Conservation (phyloP, 768 basidiomycete species). For the Tylopilus balloui region DNA sequence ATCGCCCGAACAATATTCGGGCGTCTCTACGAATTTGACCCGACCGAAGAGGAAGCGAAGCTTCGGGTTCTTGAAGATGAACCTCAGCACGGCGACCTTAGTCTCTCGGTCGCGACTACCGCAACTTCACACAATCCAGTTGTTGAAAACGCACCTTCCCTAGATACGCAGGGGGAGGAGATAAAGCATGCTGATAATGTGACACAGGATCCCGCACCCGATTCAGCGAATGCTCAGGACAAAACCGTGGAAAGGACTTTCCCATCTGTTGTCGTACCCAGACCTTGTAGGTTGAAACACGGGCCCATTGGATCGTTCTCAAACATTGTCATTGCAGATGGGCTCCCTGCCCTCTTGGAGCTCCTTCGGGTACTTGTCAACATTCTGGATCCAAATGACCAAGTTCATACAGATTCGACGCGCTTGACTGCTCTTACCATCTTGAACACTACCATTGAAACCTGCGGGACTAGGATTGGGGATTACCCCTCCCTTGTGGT, state of each 20-base stretch:
- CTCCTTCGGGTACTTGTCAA: constrained; percentile 92
- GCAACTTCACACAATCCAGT: constrained; percentile 15
- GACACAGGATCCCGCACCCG: neutral
- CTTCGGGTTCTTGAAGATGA: constrained; percentile 49
- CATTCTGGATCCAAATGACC: constrained; percentile 90
- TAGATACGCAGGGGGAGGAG: constrained; percentile 9
- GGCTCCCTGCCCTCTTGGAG: constrained; percentile 88
- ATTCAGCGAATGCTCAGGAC: neutral
- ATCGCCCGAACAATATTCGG: constrained; percentile 81
- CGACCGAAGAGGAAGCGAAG: constrained; percentile 64
- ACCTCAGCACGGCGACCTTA: constrained; percentile 50
- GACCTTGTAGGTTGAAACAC: constrained; percentile 20
- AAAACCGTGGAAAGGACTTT: constrained; percentile 34
- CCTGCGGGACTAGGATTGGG: constrained; percentile 70
- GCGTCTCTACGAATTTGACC: constrained; percentile 63
- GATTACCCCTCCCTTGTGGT: constrained; percentile 72
- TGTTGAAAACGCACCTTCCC: constrained; percentile 12
- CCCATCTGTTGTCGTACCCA: constrained; percentile 12
- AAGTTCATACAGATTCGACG: constrained; percentile 94
- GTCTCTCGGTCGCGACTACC: constrained; percentile 52
- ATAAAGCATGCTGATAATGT: neutral
- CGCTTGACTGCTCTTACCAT: constrained; percentile 84
- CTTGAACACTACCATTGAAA: constrained; percentile 84
- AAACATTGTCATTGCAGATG: constrained; percentile 45
- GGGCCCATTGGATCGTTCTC: neutral